These are phyloP conservation scores for Fusarium coffeatum DNA, from an alignment of 2,329 filamentous ascomycete species.

Conservation along the genomic window DNA sequence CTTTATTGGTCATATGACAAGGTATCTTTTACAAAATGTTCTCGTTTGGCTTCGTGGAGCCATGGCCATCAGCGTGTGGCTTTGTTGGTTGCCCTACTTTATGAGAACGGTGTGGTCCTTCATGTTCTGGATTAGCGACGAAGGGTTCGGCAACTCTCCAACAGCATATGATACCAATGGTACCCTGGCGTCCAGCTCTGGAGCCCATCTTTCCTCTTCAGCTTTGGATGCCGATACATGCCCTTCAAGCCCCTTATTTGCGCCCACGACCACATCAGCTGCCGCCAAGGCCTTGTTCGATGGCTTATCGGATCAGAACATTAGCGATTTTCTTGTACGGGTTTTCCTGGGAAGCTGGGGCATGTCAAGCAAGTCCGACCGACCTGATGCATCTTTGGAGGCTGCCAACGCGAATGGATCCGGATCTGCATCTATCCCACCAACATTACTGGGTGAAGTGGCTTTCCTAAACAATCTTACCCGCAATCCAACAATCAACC, in stretches of 20 bases:
- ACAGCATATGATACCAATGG: constrained; percentile 44
- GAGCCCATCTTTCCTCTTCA: constrained; percentile 49
- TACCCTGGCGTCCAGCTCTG: constrained; percentile 27
- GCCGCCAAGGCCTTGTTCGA: constrained; percentile 49
- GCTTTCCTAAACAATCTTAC: constrained; percentile 71
- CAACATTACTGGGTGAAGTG: constrained; percentile 66
- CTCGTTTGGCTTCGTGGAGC: constrained; percentile 82
- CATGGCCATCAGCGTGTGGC: constrained; percentile 87
- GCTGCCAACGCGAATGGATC: constrained; percentile 31
- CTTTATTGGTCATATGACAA: constrained; percentile 80
- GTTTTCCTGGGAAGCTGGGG: constrained; percentile 48
- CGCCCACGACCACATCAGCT: constrained; percentile 49
- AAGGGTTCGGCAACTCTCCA: constrained; percentile 62
- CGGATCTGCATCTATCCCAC: constrained; percentile 19
- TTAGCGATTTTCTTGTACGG: constrained; percentile 50
- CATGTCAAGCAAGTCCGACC: constrained; percentile 40
- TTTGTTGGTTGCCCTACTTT: constrained; percentile 86
- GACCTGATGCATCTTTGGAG: constrained; percentile 28
- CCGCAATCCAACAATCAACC: constrained; percentile 77
- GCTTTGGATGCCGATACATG: constrained; percentile 48
- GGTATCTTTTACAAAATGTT: constrained; percentile 78
- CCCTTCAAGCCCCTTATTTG: constrained; percentile 52
- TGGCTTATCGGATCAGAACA: constrained; percentile 46
- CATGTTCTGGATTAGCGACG: constrained; percentile 94
- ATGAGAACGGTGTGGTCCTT: constrained; percentile 94